Percentiles rank a stretch among this genome's conserved stretches.
phyloP scores from a whole-genome alignment of 2,329 filamentous ascomycete species.

The Diaporthe citri region DNA sequence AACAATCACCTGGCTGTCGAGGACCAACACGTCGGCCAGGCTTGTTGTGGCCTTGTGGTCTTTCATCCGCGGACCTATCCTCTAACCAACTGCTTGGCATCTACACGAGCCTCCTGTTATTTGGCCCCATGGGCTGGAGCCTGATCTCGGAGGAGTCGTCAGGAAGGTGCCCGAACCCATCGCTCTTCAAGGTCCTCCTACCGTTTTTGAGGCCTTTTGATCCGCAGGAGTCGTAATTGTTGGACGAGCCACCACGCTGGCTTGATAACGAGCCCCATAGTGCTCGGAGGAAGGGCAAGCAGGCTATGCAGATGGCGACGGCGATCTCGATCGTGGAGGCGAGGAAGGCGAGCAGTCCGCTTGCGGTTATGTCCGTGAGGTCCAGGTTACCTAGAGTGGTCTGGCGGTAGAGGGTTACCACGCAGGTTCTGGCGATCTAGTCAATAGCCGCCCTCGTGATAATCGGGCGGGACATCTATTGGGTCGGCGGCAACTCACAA shows the following conservation, averaged over 20 bases:
- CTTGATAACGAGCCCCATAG: not conserved
- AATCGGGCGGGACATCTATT: not conserved
- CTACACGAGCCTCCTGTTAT: not conserved
- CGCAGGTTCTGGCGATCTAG: not conserved
- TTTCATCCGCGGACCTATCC: not conserved
- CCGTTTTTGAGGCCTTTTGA: not conserved
- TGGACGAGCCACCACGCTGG: not conserved
- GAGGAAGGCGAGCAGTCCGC: conserved; percentile 40
- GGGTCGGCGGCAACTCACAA: conserved; percentile 1
- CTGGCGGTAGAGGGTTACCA: conserved; percentile 10
- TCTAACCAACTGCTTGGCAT: not conserved
- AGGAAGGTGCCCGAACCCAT: conserved; percentile 4
- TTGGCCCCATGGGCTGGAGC: not conserved
- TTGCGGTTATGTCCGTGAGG: not conserved
- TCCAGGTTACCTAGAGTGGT: not conserved
- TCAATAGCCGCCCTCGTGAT: not conserved
- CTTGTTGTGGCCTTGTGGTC: not conserved
- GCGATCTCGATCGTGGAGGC: conserved; percentile 42
- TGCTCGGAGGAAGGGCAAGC: conserved; percentile 14
- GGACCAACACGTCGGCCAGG: not conserved
- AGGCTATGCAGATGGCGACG: conserved; percentile 23
- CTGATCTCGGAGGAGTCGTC: conserved; percentile 16
- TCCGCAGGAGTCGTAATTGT: not conserved
- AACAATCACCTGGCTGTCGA: not conserved
- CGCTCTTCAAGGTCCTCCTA: not conserved